Percentiles rank a stretch among this genome's conserved stretches.
phyloP scores from a whole-genome alignment of 352 stramenopile species.

The Pythium dissimile region DNA sequence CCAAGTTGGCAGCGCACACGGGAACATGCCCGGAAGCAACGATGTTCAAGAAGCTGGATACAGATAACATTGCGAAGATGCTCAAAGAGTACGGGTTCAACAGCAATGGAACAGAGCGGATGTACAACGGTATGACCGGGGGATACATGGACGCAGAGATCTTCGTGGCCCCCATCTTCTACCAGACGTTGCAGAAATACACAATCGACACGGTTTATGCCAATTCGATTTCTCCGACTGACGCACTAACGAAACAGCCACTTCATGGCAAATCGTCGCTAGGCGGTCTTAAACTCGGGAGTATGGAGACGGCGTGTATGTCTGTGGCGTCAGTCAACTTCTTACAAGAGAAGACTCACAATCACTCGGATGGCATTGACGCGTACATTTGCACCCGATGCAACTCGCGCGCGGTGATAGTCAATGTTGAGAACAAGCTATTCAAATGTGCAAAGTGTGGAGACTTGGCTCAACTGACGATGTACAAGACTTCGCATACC shows the following conservation, averaged over 20 bases:
- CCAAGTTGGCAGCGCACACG: constrained; percentile 5
- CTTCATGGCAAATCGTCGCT: background rate
- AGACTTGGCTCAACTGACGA: background rate
- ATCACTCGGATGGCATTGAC: constrained; percentile 1
- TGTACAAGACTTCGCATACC: constrained; percentile 1
- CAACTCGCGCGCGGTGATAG: constrained; percentile 4
- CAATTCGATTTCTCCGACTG: constrained; percentile 4
- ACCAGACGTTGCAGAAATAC: constrained; percentile 10
- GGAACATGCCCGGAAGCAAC: constrained; percentile 9
- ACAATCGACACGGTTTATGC: constrained; percentile 7
- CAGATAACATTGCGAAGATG: constrained; percentile 6
- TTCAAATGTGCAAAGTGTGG: constrained; percentile 11
- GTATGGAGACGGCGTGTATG: constrained; percentile 10
- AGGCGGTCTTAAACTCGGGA: constrained; percentile 1
- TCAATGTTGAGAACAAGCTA: constrained; percentile 4
- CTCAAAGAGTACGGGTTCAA: constrained; percentile 9
- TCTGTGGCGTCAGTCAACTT: background rate
- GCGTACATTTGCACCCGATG: constrained; percentile 1
- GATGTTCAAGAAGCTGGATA: constrained; percentile 13
- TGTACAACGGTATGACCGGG: constrained; percentile 11
- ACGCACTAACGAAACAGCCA: constrained; percentile 3
- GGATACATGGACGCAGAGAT: constrained; percentile 11
- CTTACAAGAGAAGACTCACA: background rate
- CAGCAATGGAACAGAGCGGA: background rate
- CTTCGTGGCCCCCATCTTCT: background rate